Base-by-base conservation (phyloP, 2,329 filamentous ascomycete genomes). In the Xylaria sp. region DNA sequence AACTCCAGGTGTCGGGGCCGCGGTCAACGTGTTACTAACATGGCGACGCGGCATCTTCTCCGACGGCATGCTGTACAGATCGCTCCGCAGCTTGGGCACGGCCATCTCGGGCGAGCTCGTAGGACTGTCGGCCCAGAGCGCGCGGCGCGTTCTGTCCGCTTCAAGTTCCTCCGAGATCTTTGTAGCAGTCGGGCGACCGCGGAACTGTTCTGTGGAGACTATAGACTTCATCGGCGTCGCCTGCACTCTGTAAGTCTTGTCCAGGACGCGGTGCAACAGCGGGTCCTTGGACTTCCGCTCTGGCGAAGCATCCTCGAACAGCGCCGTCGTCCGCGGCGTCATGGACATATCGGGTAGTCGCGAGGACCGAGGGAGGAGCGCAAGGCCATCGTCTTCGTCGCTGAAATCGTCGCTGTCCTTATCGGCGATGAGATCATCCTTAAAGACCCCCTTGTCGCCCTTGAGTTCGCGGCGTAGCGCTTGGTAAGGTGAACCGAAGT, bases 231-330 rank as follows among this genome's bases (percentile, higher is more conserved):
- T 87, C 0, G 94, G 94, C 8, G 94, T 99, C 4, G 93, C 91
- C 74, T 95, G 91, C 23, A 99, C 82, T 37, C 93, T 90, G 77
- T 96, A 99, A 59, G 90, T 97, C 76, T 95, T 97, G 78, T 97
- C 92, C 4, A 96, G 84, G n/a, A 97, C 81, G 60, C 89, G 90
- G 73, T 97, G 93, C 47, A 99, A 82, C 7, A 97, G 80, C 2
- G 90, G 90, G 70, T 97, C 91, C 61, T 85, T 83, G 16, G 59
- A 68, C 78, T 79, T 70, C 62, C 71, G 55, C 65, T 72, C 70
- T 59, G 63, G 62, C 59, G 61, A 67, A 55, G 65, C 70, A 44
- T 70, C 78, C 60, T 72, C 71, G 76, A 76, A 86, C 72, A 75
- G 86, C 73, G 42, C 82, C 2, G 83, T 84, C 11, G 78, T 80